phyloP scores from a whole-genome alignment of 768 basidiomycete genomes.

The Leccinellum luteum region DNA sequence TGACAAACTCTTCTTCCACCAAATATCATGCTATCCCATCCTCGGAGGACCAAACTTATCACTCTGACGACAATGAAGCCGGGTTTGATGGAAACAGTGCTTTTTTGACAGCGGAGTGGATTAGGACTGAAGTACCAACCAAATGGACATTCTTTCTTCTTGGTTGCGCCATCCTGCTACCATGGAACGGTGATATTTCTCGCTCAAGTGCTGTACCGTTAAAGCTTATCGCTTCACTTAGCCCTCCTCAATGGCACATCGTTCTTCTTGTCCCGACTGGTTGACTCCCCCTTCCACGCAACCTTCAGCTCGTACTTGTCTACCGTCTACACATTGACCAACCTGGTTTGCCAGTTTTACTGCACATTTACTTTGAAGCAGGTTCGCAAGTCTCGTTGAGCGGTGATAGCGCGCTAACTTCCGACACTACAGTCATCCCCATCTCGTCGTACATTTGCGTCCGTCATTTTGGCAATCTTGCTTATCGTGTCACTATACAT shows the following conservation, averaged over 20 bases:
- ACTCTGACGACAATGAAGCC: background rate
- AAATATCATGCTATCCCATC: conserved; percentile 22
- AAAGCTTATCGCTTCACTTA: conserved; percentile 29
- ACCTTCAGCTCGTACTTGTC: conserved; percentile 69
- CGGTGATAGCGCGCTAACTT: conserved; percentile 2
- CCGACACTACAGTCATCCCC: conserved; percentile 49
- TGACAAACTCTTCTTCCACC: conserved; percentile 6
- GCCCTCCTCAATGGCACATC: conserved; percentile 85
- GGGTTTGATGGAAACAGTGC: conserved; percentile 5
- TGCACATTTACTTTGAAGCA: conserved; percentile 68
- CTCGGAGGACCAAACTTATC: conserved; percentile 12
- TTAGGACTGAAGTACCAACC: conserved; percentile 41
- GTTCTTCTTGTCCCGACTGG: conserved; percentile 72
- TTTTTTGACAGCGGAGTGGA: conserved; percentile 25
- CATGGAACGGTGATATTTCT: conserved; percentile 78
- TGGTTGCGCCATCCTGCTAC: conserved; percentile 76
- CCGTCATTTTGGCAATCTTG: conserved; percentile 49
- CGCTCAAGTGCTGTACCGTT: background rate
- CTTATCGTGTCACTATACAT: conserved; percentile 62
- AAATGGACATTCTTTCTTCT: conserved; percentile 69
- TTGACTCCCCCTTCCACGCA: conserved; percentile 51
- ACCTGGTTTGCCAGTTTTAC: conserved; percentile 70
- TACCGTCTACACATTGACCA: conserved; percentile 58
- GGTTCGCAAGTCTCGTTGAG: conserved; percentile 38
- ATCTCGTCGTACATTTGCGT: conserved; percentile 51